phyloP scores from a whole-genome alignment of 2,329 filamentous ascomycete species.

The Cadophora gregata region DNA sequence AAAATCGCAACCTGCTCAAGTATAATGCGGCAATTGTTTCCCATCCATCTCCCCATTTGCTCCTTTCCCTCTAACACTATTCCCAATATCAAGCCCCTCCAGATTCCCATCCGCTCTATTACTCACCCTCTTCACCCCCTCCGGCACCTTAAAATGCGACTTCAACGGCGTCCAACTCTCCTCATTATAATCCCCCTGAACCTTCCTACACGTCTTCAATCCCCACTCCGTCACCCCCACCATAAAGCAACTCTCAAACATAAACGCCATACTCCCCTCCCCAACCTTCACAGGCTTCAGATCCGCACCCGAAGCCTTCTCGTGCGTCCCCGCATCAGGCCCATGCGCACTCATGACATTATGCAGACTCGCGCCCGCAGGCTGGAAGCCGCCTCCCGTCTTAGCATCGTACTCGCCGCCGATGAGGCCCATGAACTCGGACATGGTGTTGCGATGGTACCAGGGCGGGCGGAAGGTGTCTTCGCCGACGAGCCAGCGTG shows the following conservation, averaged over 20 bases:
- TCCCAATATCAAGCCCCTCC: conserved; percentile 27
- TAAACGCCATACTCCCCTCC: conserved; percentile 67
- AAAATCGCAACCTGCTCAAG: conserved; percentile 11
- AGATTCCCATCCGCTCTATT: conserved; percentile 34
- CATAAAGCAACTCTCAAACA: conserved; percentile 71
- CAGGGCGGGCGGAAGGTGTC: conserved; percentile 66
- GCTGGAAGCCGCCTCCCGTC: conserved; percentile 61
- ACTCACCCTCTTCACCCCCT: conserved; percentile 37
- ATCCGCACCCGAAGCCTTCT: conserved; percentile 58
- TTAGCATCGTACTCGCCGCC: conserved; percentile 66
- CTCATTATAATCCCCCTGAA: conserved; percentile 71
- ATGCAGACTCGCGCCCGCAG: conserved; percentile 65
- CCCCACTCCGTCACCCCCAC: conserved; percentile 77
- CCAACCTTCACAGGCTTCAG: conserved; percentile 62
- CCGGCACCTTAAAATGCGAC: conserved; percentile 50
- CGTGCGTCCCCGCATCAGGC: conserved; percentile 60
- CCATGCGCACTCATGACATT: conserved; percentile 70
- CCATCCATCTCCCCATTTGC: conserved; percentile 25
- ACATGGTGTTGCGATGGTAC: conserved; percentile 71
- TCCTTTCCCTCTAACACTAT: conserved; percentile 31
- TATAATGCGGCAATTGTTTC: conserved; percentile 31
- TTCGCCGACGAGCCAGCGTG: conserved; percentile 66
- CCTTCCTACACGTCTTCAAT: conserved; percentile 69
- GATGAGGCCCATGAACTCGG: conserved; percentile 71
- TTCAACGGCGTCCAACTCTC: conserved; percentile 68